Conservation (phyloP, 495 filamentous ascomycete genomes). For the Chaetomidium leptoderma region DNA sequence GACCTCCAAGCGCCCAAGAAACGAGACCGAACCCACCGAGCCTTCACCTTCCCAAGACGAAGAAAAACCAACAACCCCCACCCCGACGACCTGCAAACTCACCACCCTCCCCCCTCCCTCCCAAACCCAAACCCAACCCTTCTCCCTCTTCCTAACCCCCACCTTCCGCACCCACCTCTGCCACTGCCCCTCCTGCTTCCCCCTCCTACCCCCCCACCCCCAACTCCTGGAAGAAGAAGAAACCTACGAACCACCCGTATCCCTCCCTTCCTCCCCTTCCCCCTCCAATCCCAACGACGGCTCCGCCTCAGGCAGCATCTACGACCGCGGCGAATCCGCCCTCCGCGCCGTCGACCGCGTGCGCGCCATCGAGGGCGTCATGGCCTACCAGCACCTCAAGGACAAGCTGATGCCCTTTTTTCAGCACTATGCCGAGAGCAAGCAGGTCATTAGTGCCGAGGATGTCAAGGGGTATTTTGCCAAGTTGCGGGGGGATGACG, state of each 20-base stretch:
- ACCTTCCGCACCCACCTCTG: conserved; percentile 74
- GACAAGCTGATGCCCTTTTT: conserved; percentile 92
- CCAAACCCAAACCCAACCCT: conserved; percentile 39
- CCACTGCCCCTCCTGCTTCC: conserved; percentile 74
- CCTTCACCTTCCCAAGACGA: neutral
- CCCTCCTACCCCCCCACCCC: conserved; percentile 59
- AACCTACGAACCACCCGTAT: conserved; percentile 83
- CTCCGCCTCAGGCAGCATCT: conserved; percentile 57
- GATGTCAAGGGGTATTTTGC: conserved; percentile 97
- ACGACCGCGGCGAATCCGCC: conserved; percentile 85
- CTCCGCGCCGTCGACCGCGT: conserved; percentile 88
- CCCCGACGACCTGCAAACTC: conserved; percentile 38
- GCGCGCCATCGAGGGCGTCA: conserved; percentile 89
- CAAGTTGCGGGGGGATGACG: conserved; percentile 80
- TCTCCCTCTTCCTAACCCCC: conserved; percentile 76
- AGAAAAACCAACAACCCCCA: neutral
- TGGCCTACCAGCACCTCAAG: conserved; percentile 93
- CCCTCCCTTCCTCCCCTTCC: too few species aligned
- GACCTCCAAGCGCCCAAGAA: conserved; percentile 59
- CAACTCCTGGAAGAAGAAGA: conserved; percentile 93
- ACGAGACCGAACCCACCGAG: conserved; percentile 19
- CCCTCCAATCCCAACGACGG: conserved; percentile 40
- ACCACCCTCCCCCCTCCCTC: conserved; percentile 47
- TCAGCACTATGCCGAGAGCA: conserved; percentile 86
- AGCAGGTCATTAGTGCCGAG: conserved; percentile 78